Evolutionary conservation across 805 yeast genomes (phyloP), one percentile per base, ranked within the genome.

Genomic region (Saccharomycopsis babjevae): DNA sequence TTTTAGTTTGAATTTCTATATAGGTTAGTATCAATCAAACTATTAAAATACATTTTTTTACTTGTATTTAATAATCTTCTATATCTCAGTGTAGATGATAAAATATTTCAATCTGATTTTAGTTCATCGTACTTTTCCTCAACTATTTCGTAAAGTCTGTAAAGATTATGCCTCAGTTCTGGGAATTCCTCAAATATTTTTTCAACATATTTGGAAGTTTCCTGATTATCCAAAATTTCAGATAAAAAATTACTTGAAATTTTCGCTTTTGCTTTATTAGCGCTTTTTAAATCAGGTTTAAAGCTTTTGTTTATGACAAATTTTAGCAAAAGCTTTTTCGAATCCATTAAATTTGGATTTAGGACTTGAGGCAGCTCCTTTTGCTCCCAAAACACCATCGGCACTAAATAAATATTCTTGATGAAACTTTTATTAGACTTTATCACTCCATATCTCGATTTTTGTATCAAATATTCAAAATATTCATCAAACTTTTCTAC

Each of bases 401-500:
- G 52, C 32, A 46, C 52, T 25, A 46, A 46, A 25, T 46, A 46
- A 5, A 46, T 46, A 25, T 46, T 32, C 28, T 46, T 46, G 10
- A 46, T 25, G 22, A n/a, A 46, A 6, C 22, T 22, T 46, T 46
- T 46, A 16, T 70, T 70, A 6, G 70, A 74, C 30, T 76, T 71
- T 16, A 79, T 68, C n/a, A 80, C 83, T 1, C 83, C 83, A 39
- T 73, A 80, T 63, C 77, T 78, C 18, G 68, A 62, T 54, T 71
- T 71, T 1, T 65, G 61, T 22, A 68, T 55, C 56, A 79, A 73
- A 64, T 79, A 79, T 18, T 72, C 68, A 57, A 65, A 69, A 39
- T 39, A 25, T 18, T 39, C 43, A 22, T 25, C 39, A 38, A 34
- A 10, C 25, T 36, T 18, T 22, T 20, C 38, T 67, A 54, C 54